phyloP scores from a whole-genome alignment of 2,329 filamentous ascomycete genomes.

The Sordariomycetes sp. region DNA sequence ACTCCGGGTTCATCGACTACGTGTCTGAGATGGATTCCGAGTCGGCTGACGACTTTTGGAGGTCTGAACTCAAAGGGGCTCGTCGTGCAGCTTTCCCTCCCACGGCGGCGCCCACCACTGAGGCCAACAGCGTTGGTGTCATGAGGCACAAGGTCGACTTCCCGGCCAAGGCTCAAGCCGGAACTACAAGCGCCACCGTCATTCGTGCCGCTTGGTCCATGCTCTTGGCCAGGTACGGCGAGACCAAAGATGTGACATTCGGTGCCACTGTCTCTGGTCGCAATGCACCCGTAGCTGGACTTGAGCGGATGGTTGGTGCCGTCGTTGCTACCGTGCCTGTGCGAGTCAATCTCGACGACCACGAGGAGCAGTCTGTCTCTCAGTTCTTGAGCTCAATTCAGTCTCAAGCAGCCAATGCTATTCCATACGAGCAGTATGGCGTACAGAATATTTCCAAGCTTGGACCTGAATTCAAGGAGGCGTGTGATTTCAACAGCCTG shows the following conservation, averaged over 20 bases:
- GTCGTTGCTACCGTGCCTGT: conserved; percentile 10
- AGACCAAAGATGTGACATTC: conserved; percentile 10
- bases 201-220: conserved; percentile 11
- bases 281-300: conserved; percentile 10
- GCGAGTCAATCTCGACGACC: conserved; percentile 3
- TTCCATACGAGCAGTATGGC: conserved; percentile 6
- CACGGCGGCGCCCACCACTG: background rate
- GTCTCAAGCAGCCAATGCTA: conserved; percentile 4
- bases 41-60: background rate
- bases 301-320: conserved; percentile 11
- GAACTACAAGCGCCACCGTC: conserved; percentile 9
- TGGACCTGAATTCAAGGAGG: conserved; percentile 3
- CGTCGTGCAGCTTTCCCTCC: background rate
- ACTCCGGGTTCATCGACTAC: conserved; percentile 1
- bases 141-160: background rate
- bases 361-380: conserved; percentile 4
- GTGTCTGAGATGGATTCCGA: background rate
- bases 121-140: background rate
- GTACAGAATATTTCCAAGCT: conserved; percentile 7
- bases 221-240: conserved; percentile 7
- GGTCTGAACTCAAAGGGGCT: conserved; percentile 1
- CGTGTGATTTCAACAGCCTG: conserved; percentile 6
- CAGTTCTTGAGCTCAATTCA: conserved; percentile 8
- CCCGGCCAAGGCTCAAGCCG: background rate
- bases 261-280: conserved; percentile 12